Evolutionary conservation across 352 stramenopile genomes (phyloP).

Genomic region (Peronospora belbahrii): DNA sequence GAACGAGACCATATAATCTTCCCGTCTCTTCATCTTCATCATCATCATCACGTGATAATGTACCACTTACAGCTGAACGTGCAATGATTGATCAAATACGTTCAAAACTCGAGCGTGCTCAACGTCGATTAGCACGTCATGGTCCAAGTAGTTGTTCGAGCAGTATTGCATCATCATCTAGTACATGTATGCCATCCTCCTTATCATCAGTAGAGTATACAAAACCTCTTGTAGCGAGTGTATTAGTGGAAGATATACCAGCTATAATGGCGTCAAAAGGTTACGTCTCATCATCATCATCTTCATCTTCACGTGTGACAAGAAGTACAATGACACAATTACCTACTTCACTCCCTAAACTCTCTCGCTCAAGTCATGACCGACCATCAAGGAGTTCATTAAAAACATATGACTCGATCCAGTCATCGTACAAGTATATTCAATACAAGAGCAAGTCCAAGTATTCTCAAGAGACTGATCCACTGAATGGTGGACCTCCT

Average conservation of each 20-base stretch:
- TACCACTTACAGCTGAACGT: constrained; percentile 45
- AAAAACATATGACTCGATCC: too few species aligned
- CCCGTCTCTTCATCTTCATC: background rate
- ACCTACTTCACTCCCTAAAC: too few species aligned
- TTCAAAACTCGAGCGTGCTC: constrained; percentile 52
- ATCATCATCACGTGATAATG: constrained; percentile 4
- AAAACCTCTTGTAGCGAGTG: constrained; percentile 28
- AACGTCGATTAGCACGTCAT: constrained; percentile 41
- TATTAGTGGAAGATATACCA: constrained; percentile 36
- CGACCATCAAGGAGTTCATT: too few species aligned
- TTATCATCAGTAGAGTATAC: constrained; percentile 20
- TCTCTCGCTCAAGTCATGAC: too few species aligned
- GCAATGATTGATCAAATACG: constrained; percentile 70
- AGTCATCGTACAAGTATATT: constrained; percentile 18
- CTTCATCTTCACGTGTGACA: background rate
- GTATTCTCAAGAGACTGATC: constrained; percentile 23
- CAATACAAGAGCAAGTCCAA: constrained; percentile 44
- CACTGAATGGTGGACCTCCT: constrained; percentile 28
- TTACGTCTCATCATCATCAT: constrained; percentile 17
- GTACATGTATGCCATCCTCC: constrained; percentile 35
- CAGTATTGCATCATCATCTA: constrained; percentile 11
- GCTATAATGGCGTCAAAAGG: constrained; percentile 20
- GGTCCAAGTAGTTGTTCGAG: constrained; percentile 12
- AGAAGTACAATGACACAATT: constrained; percentile 1
- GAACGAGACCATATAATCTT: too few species aligned